phyloP scores from a whole-genome alignment of 495 filamentous ascomycete genomes.

The Penicillium turbatum region DNA sequence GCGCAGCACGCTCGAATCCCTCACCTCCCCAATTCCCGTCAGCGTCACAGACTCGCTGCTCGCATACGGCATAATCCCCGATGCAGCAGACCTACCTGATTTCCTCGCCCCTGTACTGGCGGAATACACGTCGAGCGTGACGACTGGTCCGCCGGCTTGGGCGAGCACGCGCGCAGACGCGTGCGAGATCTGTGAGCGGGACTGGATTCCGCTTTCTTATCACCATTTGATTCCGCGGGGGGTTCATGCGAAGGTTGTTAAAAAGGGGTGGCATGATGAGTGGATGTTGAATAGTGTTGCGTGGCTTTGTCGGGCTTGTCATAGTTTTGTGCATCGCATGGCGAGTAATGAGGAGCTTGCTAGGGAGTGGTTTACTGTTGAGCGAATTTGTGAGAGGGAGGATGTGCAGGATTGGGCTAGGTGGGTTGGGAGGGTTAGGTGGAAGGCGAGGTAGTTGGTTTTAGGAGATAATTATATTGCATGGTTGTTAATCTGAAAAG shows the following conservation, averaged over 20 bases:
- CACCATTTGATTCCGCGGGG: constrained; percentile 78
- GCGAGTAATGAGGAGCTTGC: constrained; percentile 78
- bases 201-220: constrained; percentile 73
- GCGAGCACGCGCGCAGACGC: constrained; percentile 49
- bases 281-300: constrained; percentile 76
- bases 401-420: constrained; percentile 66
- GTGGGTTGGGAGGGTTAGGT: constrained; percentile 62
- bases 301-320: constrained; percentile 86
- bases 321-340: constrained; percentile 77
- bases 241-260: constrained; percentile 73
- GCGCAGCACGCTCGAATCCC: constrained; percentile 33
- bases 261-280: constrained; percentile 75
- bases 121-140: constrained; percentile 52
- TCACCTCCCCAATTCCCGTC: constrained; percentile 46
- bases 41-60: constrained; percentile 56
- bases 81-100: constrained; percentile 38
- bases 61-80: constrained; percentile 55
- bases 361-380: constrained; percentile 66
- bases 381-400: constrained; percentile 62
- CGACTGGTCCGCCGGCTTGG: constrained; percentile 58
- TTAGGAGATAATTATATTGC: neutral
- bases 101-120: constrained; percentile 60
- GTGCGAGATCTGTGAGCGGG: constrained; percentile 80
- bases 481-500: neutral
- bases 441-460: constrained; percentile 50